A percentile compares a stretch with the other conserved stretches of the same genome.
Evolutionary conservation across 345 rosid species (phyloP).

Genomic region (Laguncularia racemosa): DNA sequence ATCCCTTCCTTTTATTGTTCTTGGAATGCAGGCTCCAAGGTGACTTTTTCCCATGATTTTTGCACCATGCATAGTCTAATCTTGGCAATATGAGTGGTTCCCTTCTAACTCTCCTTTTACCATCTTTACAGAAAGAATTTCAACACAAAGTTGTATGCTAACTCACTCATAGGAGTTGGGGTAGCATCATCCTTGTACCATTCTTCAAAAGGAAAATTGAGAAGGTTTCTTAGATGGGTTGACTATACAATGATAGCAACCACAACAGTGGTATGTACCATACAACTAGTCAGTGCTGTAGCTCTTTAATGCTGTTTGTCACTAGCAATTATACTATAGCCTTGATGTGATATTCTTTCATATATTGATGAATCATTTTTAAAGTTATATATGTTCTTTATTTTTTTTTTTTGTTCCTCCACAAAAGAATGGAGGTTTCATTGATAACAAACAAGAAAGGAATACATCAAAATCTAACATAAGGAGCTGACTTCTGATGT

Average conservation of each 20-base stretch:
- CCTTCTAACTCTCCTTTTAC: background rate
- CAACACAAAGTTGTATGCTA: conserved; percentile 70
- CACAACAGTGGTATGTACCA: conserved; percentile 55
- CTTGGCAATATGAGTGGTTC: background rate
- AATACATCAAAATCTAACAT: too few relatives aligned
- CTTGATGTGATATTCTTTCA: too few relatives aligned
- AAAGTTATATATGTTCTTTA: too few relatives aligned
- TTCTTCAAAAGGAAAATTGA: conserved; percentile 70
- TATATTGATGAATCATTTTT: too few relatives aligned
- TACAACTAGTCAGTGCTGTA: background rate
- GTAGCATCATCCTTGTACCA: conserved; percentile 82
- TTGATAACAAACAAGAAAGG: too few relatives aligned
- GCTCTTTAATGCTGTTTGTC: background rate
- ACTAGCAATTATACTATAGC: too few relatives aligned
- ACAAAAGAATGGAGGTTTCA: too few relatives aligned
- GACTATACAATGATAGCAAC: conserved; percentile 96
- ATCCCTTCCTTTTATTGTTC: conserved; percentile 81
- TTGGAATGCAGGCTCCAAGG: conserved; percentile 94
- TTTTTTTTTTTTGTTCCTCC: too few relatives aligned
- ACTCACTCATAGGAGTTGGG: conserved; percentile 93
- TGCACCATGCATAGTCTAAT: background rate
- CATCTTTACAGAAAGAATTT: conserved; percentile 53
- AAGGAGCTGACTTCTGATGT: too few relatives aligned
- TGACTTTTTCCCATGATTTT: conserved; percentile 16
- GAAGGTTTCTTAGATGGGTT: conserved; percentile 79